Conservation (phyloP, 495 filamentous ascomycete genomes). For the Neurospora tetraspora region DNA sequence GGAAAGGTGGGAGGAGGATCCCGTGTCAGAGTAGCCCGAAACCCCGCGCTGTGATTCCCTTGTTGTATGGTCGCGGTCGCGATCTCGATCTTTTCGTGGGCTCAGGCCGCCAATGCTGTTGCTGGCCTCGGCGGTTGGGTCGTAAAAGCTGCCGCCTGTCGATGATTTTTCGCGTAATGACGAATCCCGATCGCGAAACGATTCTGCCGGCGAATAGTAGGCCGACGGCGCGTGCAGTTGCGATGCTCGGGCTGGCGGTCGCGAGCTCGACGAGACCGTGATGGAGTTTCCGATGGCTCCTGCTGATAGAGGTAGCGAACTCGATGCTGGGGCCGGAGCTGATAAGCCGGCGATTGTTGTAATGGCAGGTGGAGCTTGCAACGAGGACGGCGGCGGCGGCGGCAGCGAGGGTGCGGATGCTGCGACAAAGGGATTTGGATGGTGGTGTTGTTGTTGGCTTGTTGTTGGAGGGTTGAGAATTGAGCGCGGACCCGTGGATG, state of each 20-base stretch:
- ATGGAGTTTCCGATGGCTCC: no score
- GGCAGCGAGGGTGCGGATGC: slow-evolving; percentile 13
- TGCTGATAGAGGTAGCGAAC: not conserved
- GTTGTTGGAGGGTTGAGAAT: slow-evolving; percentile 16
- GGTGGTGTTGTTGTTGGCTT: not conserved
- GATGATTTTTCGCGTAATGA: slow-evolving; percentile 31
- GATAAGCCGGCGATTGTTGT: slow-evolving; percentile 3
- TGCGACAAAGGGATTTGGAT: slow-evolving; percentile 18
- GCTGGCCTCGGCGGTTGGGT: slow-evolving; percentile 43
- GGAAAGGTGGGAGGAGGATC: slow-evolving; percentile 8
- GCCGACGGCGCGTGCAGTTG: slow-evolving; percentile 25
- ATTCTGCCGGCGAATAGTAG: slow-evolving; percentile 17
- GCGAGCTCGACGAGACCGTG: slow-evolving; percentile 6
- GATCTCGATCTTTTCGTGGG: not conserved
- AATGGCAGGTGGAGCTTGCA: slow-evolving; percentile 19
- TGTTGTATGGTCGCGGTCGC: not conserved
- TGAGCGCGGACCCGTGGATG: slow-evolving; percentile 15
- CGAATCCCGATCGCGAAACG: slow-evolving; percentile 20
- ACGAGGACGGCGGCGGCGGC: slow-evolving; percentile 9
- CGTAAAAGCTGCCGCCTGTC: slow-evolving; percentile 41
- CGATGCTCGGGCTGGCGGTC: slow-evolving; percentile 13
- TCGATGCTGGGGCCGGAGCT: slow-evolving; percentile 2
- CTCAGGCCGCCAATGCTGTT: slow-evolving; percentile 14
- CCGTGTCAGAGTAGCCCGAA: slow-evolving; percentile 23
- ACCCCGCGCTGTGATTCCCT: slow-evolving; percentile 22